Evolutionary conservation across 306 rosid genomes (phyloP).

Genomic region (cucumber (Cucumis sativus)): DNA sequence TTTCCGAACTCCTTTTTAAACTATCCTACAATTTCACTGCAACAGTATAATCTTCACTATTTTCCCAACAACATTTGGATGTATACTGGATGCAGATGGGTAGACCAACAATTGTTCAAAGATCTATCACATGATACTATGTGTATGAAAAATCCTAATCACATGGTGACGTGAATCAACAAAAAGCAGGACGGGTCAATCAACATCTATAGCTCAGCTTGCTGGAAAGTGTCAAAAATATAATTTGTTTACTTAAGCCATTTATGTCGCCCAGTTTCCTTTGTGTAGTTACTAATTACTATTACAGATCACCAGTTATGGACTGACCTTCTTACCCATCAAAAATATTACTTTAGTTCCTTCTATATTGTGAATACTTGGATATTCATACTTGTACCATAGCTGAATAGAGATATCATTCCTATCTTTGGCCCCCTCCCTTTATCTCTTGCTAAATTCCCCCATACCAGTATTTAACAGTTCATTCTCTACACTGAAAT

Average conservation of each 20-base stretch:
- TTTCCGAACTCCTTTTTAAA: not conserved
- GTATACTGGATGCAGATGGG: not conserved
- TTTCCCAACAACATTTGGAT: not conserved
- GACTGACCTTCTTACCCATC: not conserved
- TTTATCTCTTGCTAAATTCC: not conserved
- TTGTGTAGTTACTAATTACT: not conserved
- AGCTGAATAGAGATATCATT: not conserved
- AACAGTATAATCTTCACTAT: not conserved
- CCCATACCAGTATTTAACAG: not conserved
- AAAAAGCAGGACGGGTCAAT: not conserved
- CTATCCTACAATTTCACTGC: not conserved
- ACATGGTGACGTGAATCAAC: not conserved
- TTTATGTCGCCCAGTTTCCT: not conserved
- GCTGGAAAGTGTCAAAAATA: not conserved
- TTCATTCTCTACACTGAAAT: not conserved
- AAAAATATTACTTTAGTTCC: not conserved
- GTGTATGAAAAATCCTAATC: not conserved
- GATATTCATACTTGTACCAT: not conserved
- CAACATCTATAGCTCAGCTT: not conserved
- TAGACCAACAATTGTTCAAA: not conserved
- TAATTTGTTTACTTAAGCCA: not conserved
- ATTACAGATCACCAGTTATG: not conserved
- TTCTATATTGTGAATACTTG: not conserved
- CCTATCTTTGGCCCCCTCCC: not conserved
- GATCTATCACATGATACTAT: not conserved